Percentiles rank a stretch among this genome's conserved stretches.
Conservation (phyloP, 345 rosid genomes). For the Euphorbia pulcherrima region DNA sequence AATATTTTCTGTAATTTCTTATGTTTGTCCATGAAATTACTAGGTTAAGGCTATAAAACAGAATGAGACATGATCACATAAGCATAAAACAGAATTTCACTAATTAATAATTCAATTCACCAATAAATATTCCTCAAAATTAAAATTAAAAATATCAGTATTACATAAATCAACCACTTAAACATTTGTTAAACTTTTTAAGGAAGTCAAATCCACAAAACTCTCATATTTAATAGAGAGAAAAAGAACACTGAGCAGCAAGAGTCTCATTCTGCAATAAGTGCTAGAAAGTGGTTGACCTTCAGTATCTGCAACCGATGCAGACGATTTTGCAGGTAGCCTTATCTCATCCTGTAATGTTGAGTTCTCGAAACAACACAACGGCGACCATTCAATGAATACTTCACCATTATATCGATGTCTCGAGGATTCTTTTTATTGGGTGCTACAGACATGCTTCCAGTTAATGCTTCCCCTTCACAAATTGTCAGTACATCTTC, state of each 20-base stretch:
- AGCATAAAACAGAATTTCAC: no score
- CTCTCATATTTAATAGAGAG: not conserved
- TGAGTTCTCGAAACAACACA: conserved; percentile 59
- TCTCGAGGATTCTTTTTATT: conserved; percentile 95
- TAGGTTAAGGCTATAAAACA: no score
- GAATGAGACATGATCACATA: no score
- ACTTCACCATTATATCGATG: conserved; percentile 70
- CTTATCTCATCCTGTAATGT: conserved; percentile 63
- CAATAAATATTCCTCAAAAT: not conserved
- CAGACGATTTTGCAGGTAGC: not conserved
- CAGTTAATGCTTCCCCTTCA: conserved; percentile 76
- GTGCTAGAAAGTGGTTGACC: not conserved
- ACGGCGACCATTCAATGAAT: conserved; percentile 64
- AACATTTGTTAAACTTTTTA: not conserved
- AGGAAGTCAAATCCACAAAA: not conserved
- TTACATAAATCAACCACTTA: not conserved
- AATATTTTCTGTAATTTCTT: no score
- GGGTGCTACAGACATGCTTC: conserved; percentile 83
- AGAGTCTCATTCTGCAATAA: not conserved
- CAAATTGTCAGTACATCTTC: conserved; percentile 93
- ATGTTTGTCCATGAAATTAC: no score
- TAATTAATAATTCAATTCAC: not conserved
- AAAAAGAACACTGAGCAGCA: not conserved
- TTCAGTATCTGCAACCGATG: not conserved
- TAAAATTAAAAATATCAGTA: not conserved